Evolutionary conservation across 805 yeast species (phyloP).

Genomic region (Sugiyamaella chiloensis): DNA sequence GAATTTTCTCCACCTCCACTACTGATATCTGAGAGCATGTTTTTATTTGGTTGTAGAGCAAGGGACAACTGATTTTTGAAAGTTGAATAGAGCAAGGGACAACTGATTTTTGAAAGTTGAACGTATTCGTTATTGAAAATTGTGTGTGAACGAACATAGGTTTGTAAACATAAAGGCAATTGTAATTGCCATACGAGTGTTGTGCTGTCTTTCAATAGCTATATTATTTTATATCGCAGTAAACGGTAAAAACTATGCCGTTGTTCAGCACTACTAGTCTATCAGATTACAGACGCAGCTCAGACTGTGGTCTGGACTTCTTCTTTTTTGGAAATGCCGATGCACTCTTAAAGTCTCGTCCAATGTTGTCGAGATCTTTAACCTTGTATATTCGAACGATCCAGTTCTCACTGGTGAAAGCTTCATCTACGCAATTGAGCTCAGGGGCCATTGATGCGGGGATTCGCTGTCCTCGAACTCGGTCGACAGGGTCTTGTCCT

Average conservation of each 20-base stretch:
- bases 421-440: slow-evolving; percentile 85
- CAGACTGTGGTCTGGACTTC: slow-evolving; percentile 23
- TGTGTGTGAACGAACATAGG: no score
- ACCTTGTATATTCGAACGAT: slow-evolving; percentile 90
- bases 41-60: no score
- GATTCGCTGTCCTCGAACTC: slow-evolving; percentile 84
- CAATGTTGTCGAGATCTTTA: slow-evolving; percentile 81
- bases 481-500: slow-evolving; percentile 50
- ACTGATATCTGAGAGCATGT: no score
- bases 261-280: neutral
- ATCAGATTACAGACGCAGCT: slow-evolving; percentile 22
- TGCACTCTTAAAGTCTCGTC: slow-evolving; percentile 52
- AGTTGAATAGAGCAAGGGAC: no score
- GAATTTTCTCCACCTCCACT: no score
- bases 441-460: slow-evolving; percentile 46
- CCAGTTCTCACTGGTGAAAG: slow-evolving; percentile 94
- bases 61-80: no score
- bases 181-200: no score
- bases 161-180: no score
- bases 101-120: no score
- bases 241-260: neutral
- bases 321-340: slow-evolving; percentile 15
- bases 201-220: slow-evolving; percentile 1
- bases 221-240: neutral
- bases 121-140: no score